These are phyloP conservation scores for Nakazawaea molendinolei DNA, from an alignment of 805 yeast species.

Conservation along the genomic window DNA sequence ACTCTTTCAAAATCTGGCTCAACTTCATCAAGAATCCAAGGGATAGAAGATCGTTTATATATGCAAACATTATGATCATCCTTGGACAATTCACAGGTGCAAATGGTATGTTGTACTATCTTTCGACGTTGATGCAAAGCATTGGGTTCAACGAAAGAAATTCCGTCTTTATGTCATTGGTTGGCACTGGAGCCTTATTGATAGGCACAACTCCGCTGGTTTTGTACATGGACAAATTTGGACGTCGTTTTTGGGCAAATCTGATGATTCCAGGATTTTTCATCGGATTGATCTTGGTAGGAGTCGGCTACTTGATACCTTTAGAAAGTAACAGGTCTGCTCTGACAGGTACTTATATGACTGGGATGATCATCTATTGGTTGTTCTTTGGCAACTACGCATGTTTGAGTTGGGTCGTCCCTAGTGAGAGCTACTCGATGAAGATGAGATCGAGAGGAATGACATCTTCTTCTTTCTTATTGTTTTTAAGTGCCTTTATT, in stretches of 20 bases:
- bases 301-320: constrained; percentile 45
- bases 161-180: constrained; percentile 63
- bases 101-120: constrained; percentile 59
- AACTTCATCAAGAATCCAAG: constrained; percentile 51
- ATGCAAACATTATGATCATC: constrained; percentile 50
- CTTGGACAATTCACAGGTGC: constrained; percentile 65
- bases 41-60: constrained; percentile 54
- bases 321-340: constrained; percentile 30
- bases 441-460: constrained; percentile 58
- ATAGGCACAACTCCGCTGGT: constrained; percentile 65
- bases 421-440: constrained; percentile 56
- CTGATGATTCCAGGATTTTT: constrained; percentile 48
- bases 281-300: constrained; percentile 53
- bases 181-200: constrained; percentile 58
- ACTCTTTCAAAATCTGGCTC: constrained; percentile 30
- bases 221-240: constrained; percentile 49
- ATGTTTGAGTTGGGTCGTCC: constrained; percentile 62
- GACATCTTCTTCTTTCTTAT: constrained; percentile 50
- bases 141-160: constrained; percentile 48
- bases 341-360: constrained; percentile 53
- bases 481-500: constrained; percentile 57
- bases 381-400: constrained; percentile 62
- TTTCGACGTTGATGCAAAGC: constrained; percentile 48
- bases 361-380: constrained; percentile 60
- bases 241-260: constrained; percentile 58